Percentiles rank a stretch among this genome's conserved stretches.
phyloP scores from a whole-genome alignment of 805 yeast genomes.

The Schizosaccharomyces osmophilus region DNA sequence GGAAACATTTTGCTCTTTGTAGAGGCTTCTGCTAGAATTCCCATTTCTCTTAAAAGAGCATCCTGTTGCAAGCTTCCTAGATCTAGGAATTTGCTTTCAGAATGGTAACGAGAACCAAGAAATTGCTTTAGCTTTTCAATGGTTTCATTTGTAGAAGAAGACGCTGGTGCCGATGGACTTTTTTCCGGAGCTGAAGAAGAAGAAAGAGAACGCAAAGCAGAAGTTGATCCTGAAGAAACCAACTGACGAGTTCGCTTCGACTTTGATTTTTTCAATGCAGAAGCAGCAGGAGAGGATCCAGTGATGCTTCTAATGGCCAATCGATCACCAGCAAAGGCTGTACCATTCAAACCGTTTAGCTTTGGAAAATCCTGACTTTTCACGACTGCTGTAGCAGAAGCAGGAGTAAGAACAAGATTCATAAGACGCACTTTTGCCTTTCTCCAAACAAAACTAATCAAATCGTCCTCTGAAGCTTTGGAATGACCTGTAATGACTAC shows the following conservation, averaged over 20 bases:
- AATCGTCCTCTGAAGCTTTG: background rate
- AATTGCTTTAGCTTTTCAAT: conserved; percentile 39
- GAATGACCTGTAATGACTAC: background rate
- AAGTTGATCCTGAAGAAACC: background rate
- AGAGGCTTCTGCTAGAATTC: conserved; percentile 28
- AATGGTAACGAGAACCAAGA: conserved; percentile 41
- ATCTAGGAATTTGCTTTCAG: conserved; percentile 40
- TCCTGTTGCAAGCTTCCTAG: conserved; percentile 42
- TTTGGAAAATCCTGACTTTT: background rate
- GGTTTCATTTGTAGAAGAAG: conserved; percentile 17
- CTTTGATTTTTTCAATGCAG: background rate
- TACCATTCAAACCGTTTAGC: background rate
- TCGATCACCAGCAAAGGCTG: background rate
- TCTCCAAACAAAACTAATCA: background rate
- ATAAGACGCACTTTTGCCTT: background rate
- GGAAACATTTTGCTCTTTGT: conserved; percentile 57
- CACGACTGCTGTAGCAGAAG: background rate
- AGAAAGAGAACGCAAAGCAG: background rate
- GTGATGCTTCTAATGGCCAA: background rate
- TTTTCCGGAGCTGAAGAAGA: background rate
- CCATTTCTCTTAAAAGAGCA: conserved; percentile 30
- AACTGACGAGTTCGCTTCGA: background rate
- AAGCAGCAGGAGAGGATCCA: background rate
- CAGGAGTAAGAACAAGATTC: background rate
- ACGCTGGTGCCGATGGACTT: background rate